Base-by-base conservation (phyloP, 177 flowering plant genomes). In the Vitis hybrid region DNA sequence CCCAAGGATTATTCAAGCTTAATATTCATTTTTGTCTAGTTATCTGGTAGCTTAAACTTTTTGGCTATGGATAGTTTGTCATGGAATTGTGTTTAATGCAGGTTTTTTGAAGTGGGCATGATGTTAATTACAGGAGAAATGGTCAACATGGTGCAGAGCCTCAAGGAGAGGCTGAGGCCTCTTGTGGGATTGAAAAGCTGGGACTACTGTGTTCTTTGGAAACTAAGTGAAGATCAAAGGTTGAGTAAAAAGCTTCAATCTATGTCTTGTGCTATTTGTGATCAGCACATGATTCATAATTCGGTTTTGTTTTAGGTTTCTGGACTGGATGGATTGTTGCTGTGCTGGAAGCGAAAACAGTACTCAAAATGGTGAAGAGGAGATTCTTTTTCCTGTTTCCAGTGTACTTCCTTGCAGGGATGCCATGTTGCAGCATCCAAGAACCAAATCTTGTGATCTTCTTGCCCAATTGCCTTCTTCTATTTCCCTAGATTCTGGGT, bases 121-220 rank as follows among this genome's bases (percentile, higher is more conserved):
- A 34, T 34, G 39, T 34, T 11, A 7, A 18, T 70, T 73, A 66
- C 69, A 73, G 77, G 59, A 67, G 73, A 74, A 9, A 79, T 84
- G 85, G 71, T 32, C 67, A 66, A 66, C 58, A 51, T 72, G 49
- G 62, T 83, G 66, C 85, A 80, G 39, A 85, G 67, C 64, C 64
- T 85, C 3, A 69, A 85, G 80, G 91, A 88, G 73, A 84, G 83
- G 75, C 83, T 93, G 17, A 83, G 97, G 72, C 80, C 87, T n/a
- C 69, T 90, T 11, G 89, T 91, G 74, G 87, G 90, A 14, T 65
- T 72, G 19, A 74, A 85, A 51, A 78, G 85, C 60, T 93, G 97
- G 95, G 93, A 90, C 62, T 91, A 86, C 59, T 88, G 92, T 72
- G 89, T 88, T 50, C 21, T 90, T 11, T 93, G 96, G 98, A 89